Base-by-base conservation (phyloP, 495 filamentous ascomycete genomes). In the Neurospora sp. region DNA sequence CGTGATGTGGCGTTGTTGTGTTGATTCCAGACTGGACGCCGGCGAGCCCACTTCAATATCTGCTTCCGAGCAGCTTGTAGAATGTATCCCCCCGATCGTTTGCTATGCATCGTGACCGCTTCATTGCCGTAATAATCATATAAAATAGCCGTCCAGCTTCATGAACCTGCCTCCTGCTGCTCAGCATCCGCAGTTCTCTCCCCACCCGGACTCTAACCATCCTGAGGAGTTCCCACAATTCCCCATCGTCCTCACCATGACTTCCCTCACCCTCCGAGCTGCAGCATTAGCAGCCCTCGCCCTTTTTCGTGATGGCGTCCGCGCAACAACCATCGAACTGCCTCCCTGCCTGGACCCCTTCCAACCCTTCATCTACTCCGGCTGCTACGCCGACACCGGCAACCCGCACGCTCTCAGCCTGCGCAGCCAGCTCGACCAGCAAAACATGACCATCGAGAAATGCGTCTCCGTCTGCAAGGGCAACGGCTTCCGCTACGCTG, bases 391-490 rank as follows among this genome's bases (percentile, higher is more conserved):
- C 48, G 84, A 87, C 70, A 73, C 71, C 16, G 79, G 80, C 40
- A 75, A 42, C 35, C 73, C 73, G 10, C 76, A 81, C 12, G 73
- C 84, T 41, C 81, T 88, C 9, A 78, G 75, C 69, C 85, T 83
- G 74, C 80, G 81, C 61, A 80, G 81, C 72, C 73, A 70, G 10
- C 76, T 81, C 22, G 70, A 79, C 71, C 75, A 73, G 40, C 70
- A 83, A 61, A 81, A 82, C 72, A 86, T 85, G 81, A 87, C 86
- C 0, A 79, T 87, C 37, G 86, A 88, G 79, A 78, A 71, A 27
- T 87, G 87, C 73, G 81, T 82, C 48, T 81, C 85, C 69, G 81
- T 82, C 70, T 88, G 87, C 81, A 88, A 88, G 78, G 86, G 83
- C 71, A 87, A 87, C 76, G 80, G 81, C 71, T 88, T 84, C 72